Percentiles rank a stretch among this genome's conserved stretches.
These are phyloP conservation scores for Aspergillus aculeatus DNA, from an alignment of 2,329 filamentous ascomycete species.

Conservation along the genomic window DNA sequence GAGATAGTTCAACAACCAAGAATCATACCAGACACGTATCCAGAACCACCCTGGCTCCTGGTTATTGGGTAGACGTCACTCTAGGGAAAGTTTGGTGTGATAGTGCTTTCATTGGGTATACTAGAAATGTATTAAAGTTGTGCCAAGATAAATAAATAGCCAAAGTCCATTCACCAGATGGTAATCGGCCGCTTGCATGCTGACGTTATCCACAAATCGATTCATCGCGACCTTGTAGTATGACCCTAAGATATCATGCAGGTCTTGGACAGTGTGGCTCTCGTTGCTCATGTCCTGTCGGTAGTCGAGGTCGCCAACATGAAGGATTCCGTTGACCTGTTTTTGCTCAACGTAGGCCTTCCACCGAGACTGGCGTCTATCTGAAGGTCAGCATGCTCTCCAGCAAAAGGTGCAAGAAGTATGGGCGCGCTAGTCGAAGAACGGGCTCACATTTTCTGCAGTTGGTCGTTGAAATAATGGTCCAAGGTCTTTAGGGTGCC, in stretches of 20 bases:
- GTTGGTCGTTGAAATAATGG: constrained; percentile 50
- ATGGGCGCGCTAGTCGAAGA: background rate
- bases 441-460: constrained; percentile 38
- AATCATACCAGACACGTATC: no score
- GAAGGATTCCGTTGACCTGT: background rate
- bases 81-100: no score
- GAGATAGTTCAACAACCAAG: no score
- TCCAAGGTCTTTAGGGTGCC: constrained; percentile 53
- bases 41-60: no score
- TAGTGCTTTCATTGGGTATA: no score
- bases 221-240: constrained; percentile 63
- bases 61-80: no score
- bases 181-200: constrained; percentile 57
- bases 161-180: constrained; percentile 46
- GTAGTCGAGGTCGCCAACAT: background rate
- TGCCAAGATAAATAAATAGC: no score
- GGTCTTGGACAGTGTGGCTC: constrained; percentile 40
- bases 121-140: no score
- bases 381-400: background rate
- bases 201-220: constrained; percentile 64
- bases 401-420: background rate
- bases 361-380: background rate
- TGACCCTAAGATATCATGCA: constrained; percentile 59
- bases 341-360: background rate
- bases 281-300: constrained; percentile 17